Evolutionary conservation across 257 asterid species (phyloP), one percentile per base, ranked within the genome.

Genomic region (Striga asiatica): DNA sequence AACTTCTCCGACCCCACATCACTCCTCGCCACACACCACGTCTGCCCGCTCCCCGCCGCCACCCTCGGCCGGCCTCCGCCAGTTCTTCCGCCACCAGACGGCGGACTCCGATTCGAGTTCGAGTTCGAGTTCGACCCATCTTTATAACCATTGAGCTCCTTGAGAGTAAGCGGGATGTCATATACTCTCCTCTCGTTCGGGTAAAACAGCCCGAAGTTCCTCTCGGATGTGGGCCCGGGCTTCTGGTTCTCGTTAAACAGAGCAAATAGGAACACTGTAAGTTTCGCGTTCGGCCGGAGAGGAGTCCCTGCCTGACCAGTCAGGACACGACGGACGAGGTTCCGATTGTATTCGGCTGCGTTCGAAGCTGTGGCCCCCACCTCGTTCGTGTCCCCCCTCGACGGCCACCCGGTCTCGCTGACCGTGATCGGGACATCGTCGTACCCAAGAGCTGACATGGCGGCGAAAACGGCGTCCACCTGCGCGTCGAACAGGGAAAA

Each of bases 331-430:
- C 74, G 71, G 46, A 91, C 88, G 2, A 91, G 71, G 38, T 80
- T 80, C 0, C 94, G 95, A 66, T 84, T 88, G 72, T 84, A 91
- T 1, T 94, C 75, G n/a, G 98, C 95, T 38, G 97, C 95, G 48
- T 91, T 87, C 1, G 75, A 76, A 0, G 77, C 35, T 8, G 75
- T 68, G 0, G 98, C 97, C 2, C 98, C 98, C 58, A 72, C 9
- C 56, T 91, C 98, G n/a, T 51, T 77, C 2, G 61, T 25, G 47
- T 91, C 98, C 0, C 98, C 98, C 60, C 80, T 84, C 0, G 98
- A 91, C 8, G 98, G 98, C 97, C 98, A 91, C 8, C 98, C 98
- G 16, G 95, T 91, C 37, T 91, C 96, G 9, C 85, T 55, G 2
- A 91, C 84, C 4, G 63, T 77, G 6, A 84, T 37, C 1, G 72